phyloP scores from a whole-genome alignment of 192 early-diverging fungal species.

The Coemansia sp. region DNA sequence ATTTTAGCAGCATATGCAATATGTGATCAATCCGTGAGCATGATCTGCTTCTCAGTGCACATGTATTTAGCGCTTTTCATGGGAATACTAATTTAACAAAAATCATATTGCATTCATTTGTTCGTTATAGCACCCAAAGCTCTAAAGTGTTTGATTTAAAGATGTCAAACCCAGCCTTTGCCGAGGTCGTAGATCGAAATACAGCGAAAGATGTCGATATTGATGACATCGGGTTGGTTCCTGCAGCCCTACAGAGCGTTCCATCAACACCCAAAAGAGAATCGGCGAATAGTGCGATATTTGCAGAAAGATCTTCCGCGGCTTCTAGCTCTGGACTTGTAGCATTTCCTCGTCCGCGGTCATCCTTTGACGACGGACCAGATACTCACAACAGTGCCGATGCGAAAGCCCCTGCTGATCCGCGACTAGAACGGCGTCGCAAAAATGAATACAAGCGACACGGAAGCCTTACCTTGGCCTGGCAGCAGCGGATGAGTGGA shows the following conservation, averaged over 20 bases:
- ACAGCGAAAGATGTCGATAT: slow-evolving; percentile 6
- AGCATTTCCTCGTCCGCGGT: slow-evolving; percentile 33
- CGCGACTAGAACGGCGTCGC: slow-evolving; percentile 30
- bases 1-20: too few relatives aligned
- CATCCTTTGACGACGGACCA: slow-evolving; percentile 17
- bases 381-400: background rate
- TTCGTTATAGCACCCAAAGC: too few relatives aligned
- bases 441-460: slow-evolving; percentile 50
- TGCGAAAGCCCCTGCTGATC: slow-evolving; percentile 9
- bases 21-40: too few relatives aligned
- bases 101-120: too few relatives aligned
- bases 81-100: too few relatives aligned
- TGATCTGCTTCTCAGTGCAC: too few relatives aligned
- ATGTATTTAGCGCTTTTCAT: too few relatives aligned
- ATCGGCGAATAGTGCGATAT: background rate
- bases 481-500: slow-evolving; percentile 23
- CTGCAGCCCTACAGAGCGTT: slow-evolving; percentile 43
- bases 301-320: background rate
- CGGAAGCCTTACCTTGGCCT: slow-evolving; percentile 45
- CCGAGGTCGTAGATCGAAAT: background rate
- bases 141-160: too few relatives aligned
- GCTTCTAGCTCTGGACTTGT: background rate
- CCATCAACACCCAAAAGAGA: slow-evolving; percentile 23
- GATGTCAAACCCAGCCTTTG: too few relatives aligned
- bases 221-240: slow-evolving; percentile 18